Evolutionary conservation across 768 basidiomycete genomes (phyloP).

Genomic region (Russula ochroleuca): DNA sequence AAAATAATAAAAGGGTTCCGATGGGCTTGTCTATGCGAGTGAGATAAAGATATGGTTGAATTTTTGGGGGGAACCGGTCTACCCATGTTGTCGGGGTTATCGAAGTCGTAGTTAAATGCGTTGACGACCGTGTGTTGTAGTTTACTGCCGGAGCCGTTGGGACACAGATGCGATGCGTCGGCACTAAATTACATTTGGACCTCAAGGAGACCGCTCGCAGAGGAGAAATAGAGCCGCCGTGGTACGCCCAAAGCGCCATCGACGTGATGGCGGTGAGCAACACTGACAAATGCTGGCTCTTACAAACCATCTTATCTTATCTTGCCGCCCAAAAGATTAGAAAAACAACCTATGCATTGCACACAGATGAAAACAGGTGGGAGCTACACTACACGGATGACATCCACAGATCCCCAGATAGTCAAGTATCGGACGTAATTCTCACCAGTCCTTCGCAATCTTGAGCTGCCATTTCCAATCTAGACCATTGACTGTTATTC

Average conservation of each 20-base stretch:
- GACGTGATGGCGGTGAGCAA: background rate
- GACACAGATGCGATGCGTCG: background rate
- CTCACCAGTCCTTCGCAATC: constrained; percentile 86
- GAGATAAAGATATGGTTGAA: constrained; percentile 78
- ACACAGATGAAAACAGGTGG: constrained; percentile 3
- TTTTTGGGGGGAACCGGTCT: constrained; percentile 53
- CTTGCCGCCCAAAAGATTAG: background rate
- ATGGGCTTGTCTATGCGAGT: constrained; percentile 95
- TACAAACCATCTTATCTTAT: constrained; percentile 20
- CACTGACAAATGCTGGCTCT: too few species aligned
- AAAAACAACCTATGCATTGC: background rate
- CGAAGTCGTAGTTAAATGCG: background rate
- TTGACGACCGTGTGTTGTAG: background rate
- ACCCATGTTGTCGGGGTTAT: constrained; percentile 51
- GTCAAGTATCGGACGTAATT: constrained; percentile 10
- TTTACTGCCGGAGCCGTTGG: background rate
- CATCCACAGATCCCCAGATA: constrained; percentile 30
- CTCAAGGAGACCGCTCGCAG: background rate
- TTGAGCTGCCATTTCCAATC: constrained; percentile 92
- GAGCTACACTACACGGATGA: constrained; percentile 14
- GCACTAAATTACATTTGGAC: background rate
- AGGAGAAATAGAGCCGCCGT: background rate
- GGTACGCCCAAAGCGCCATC: constrained; percentile 11
- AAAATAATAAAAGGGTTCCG: constrained; percentile 85
- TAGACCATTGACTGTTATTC: constrained; percentile 29